Evolutionary conservation across 192 early-diverging fungal species (phyloP).

Genomic region (Kickxella alabastrina): DNA sequence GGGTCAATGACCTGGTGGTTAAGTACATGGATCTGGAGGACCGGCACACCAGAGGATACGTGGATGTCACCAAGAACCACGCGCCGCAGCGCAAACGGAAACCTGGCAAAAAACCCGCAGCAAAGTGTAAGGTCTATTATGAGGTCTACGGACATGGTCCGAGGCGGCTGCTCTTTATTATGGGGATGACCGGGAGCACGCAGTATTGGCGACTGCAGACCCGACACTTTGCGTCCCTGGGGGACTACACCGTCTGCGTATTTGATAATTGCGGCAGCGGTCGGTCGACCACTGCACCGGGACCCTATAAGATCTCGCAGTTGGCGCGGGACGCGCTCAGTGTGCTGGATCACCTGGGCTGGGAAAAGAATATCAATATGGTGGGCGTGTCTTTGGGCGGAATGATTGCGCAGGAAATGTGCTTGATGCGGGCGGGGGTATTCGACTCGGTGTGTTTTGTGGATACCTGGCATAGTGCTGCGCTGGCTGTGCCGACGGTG

Average conservation of each 20-base stretch:
- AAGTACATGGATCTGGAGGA: slow-evolving; percentile 27
- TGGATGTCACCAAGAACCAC: slow-evolving; percentile 15
- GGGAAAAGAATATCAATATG: slow-evolving; percentile 67
- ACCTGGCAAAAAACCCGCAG: slow-evolving; percentile 4
- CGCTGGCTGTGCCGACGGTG: slow-evolving; percentile 38
- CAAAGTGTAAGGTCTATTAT: slow-evolving; percentile 61
- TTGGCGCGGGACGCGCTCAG: slow-evolving; percentile 71
- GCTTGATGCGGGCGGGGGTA: slow-evolving; percentile 18
- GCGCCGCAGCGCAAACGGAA: slow-evolving; percentile 9
- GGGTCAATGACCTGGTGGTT: slow-evolving; percentile 7
- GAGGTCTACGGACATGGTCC: slow-evolving; percentile 72
- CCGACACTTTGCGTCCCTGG: slow-evolving; percentile 59
- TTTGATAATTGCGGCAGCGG: slow-evolving; percentile 88
- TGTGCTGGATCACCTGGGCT: slow-evolving; percentile 69
- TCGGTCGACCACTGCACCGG: slow-evolving; percentile 23
- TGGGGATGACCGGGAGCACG: slow-evolving; percentile 56
- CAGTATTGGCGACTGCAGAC: slow-evolving; percentile 56
- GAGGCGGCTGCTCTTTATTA: slow-evolving; percentile 66
- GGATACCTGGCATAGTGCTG: slow-evolving; percentile 46
- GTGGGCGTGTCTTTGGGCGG: slow-evolving; percentile 83
- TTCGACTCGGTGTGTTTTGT: slow-evolving; percentile 39
- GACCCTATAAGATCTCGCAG: slow-evolving; percentile 59
- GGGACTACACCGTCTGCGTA: slow-evolving; percentile 66
- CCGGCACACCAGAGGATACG: slow-evolving; percentile 8
- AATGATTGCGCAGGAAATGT: slow-evolving; percentile 80